Evolutionary conservation across 164 flowering plant species (phyloP).

Genomic region (Magnolia sinica): DNA sequence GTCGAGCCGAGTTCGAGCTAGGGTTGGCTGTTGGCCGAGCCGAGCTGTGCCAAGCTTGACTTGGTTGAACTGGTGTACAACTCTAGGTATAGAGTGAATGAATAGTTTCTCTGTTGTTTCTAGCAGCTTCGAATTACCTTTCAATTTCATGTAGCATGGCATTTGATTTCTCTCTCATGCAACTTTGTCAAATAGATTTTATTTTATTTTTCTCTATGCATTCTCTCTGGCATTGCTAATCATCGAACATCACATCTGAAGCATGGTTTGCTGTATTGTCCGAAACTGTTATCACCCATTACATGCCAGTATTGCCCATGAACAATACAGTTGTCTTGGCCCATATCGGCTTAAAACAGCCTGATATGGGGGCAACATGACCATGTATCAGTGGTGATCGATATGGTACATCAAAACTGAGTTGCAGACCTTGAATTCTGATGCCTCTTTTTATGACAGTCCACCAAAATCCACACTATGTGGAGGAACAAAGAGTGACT

Average conservation of each 20-base stretch:
- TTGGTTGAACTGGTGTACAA: too few species aligned
- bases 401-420: too few species aligned
- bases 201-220: not conserved
- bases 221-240: not conserved
- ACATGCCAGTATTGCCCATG: too few species aligned
- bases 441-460: slow-evolving; percentile 32
- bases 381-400: too few species aligned
- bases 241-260: not conserved
- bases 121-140: not conserved
- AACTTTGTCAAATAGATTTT: not conserved
- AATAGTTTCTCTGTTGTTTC: not conserved
- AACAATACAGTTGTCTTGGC: too few species aligned
- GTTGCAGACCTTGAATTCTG: not conserved
- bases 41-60: too few species aligned
- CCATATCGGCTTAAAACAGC: too few species aligned
- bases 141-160: not conserved
- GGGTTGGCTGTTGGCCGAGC: too few species aligned
- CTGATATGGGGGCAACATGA: not conserved
- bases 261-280: not conserved
- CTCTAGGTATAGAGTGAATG: too few species aligned
- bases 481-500: slow-evolving; percentile 35
- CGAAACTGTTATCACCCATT: too few species aligned
- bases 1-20: too few species aligned
- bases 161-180: not conserved
- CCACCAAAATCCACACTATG: slow-evolving; percentile 51